A percentile compares a stretch with the other conserved stretches of the same genome.
These are phyloP conservation scores for Byssothecium circinans DNA, from an alignment of 2,329 filamentous ascomycete genomes.

Conservation along the genomic window DNA sequence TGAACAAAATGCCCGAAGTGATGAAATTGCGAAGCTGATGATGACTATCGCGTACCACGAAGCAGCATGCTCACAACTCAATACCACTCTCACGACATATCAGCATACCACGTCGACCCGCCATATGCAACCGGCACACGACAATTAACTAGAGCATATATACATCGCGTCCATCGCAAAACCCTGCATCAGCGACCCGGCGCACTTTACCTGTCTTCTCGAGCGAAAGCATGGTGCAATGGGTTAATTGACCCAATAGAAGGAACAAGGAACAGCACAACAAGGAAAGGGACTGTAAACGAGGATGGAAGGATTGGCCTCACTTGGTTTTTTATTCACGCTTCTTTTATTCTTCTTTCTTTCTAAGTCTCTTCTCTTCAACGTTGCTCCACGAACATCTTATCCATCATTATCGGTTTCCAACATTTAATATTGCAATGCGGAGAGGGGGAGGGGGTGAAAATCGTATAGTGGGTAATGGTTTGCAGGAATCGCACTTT, in stretches of 20 bases:
- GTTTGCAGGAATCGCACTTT: no score
- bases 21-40: conserved; percentile 43
- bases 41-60: conserved; percentile 2
- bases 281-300: no score
- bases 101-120: not conserved
- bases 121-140: not conserved
- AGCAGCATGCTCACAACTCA: not conserved
- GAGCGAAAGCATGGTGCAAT: conserved; percentile 8
- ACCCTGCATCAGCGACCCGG: conserved; percentile 32
- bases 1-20: conserved; percentile 48
- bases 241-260: conserved; percentile 1
- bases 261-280: not conserved
- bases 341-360: not conserved
- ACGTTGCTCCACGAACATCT: no score
- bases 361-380: not conserved
- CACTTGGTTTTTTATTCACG: not conserved
- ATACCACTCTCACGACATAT: not conserved
- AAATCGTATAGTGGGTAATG: no score
- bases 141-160: conserved; percentile 6
- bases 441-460: no score
- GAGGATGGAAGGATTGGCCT: no score
- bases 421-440: no score
- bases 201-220: conserved; percentile 13
- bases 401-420: no score
- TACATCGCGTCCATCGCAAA: conserved; percentile 8